Conservation (phyloP, 805 yeast species). For the Kluyveromyces siamensis region DNA sequence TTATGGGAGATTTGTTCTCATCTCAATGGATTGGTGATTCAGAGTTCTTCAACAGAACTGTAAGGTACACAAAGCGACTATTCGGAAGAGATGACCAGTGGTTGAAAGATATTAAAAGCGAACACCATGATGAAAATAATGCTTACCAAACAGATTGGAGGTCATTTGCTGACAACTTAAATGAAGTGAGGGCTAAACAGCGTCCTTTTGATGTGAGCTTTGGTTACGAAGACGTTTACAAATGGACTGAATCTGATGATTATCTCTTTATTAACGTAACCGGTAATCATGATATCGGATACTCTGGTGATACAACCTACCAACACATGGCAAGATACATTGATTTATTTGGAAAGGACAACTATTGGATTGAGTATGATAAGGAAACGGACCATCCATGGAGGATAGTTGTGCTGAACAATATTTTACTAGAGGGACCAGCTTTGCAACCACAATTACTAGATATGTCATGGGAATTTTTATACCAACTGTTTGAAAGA, state of each 20-base stretch:
- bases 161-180: conserved; percentile 19
- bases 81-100: conserved; percentile 59
- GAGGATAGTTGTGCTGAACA: conserved; percentile 82
- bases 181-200: conserved; percentile 14
- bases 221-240: conserved; percentile 53
- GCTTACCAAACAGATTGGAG: conserved; percentile 21
- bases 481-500: conserved; percentile 46
- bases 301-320: conserved; percentile 87
- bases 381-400: conserved; percentile 59
- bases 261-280: conserved; percentile 75
- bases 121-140: conserved; percentile 21
- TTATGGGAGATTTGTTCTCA: conserved; percentile 87
- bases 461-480: conserved; percentile 62
- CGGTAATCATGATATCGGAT: conserved; percentile 96
- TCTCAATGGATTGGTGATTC: conserved; percentile 91
- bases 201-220: conserved; percentile 30
- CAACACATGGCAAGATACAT: conserved; percentile 81
- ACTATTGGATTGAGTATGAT: conserved; percentile 69
- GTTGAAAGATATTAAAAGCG: conserved; percentile 34
- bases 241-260: conserved; percentile 50
- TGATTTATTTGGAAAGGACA: conserved; percentile 72
- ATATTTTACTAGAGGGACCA: conserved; percentile 84
- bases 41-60: conserved; percentile 75
- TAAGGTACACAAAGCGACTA: conserved; percentile 60
- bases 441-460: conserved; percentile 66